Percentiles rank a stretch among this genome's conserved stretches.
Evolutionary conservation across 1,284 basidiomycete genomes (phyloP).

Genomic region (Polyporus tsugae): DNA sequence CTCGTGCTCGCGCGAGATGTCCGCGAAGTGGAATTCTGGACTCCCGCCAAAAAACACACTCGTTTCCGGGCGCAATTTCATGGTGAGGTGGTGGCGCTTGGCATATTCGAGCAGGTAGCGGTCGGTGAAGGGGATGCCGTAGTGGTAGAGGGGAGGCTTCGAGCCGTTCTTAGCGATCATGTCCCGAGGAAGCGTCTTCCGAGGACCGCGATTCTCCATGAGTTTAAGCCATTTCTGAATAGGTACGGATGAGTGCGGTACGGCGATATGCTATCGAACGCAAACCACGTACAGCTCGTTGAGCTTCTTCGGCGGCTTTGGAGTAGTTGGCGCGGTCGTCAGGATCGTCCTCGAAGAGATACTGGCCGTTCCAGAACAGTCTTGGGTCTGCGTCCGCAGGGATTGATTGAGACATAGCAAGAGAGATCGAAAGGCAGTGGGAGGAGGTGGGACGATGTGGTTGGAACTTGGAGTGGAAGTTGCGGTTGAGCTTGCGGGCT

Average conservation of each 20-base stretch:
- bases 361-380: background rate
- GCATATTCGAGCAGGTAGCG: background rate
- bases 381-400: background rate
- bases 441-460: no score
- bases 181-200: background rate
- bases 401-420: background rate
- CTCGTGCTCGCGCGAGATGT: background rate
- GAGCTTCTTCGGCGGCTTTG: background rate
- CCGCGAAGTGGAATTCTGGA: background rate
- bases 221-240: background rate
- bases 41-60: background rate
- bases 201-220: background rate
- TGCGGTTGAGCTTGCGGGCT: no score
- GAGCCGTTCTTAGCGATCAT: background rate
- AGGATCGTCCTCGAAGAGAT: background rate
- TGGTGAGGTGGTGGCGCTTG: background rate
- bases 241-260: background rate
- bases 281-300: background rate
- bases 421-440: background rate
- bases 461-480: no score
- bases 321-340: background rate
- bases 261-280: no score
- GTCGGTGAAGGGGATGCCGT: slow-evolving; percentile 1
- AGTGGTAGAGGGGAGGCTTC: background rate
- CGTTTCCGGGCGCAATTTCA: background rate